Percentiles rank a stretch among this genome's conserved stretches.
Conservation (phyloP, 2,329 filamentous ascomycete species). For the Tympanopsis confertula region DNA sequence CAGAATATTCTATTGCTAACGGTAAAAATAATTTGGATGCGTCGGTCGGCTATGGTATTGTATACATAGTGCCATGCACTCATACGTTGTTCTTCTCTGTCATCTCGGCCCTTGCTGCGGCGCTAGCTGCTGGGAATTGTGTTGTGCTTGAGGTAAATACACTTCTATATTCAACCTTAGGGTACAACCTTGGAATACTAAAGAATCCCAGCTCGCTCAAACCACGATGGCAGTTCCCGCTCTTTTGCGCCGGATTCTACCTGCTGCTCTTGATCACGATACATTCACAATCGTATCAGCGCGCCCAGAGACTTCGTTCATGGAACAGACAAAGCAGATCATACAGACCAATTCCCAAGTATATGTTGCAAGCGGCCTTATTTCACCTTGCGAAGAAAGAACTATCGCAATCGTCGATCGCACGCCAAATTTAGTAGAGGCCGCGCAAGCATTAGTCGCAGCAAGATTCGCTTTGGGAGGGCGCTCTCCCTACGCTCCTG, state of each 20-base stretch:
- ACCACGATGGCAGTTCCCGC: slow-evolving; percentile 19
- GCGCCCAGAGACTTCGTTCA: slow-evolving; percentile 12
- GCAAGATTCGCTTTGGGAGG: slow-evolving; percentile 44
- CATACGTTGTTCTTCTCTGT: slow-evolving; percentile 36
- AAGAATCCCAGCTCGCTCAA: slow-evolving; percentile 20
- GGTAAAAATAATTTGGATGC: slow-evolving; percentile 21
- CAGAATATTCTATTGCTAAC: slow-evolving; percentile 27
- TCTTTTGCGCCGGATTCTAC: slow-evolving; percentile 23
- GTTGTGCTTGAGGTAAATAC: slow-evolving; percentile 30
- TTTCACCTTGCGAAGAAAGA: slow-evolving; percentile 17
- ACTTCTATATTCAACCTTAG: not conserved
- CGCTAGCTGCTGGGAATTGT: slow-evolving; percentile 37
- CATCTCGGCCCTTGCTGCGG: slow-evolving; percentile 28
- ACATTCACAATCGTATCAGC: slow-evolving; percentile 29
- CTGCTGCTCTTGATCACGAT: slow-evolving; percentile 29
- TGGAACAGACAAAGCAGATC: slow-evolving; percentile 5
- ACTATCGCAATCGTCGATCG: slow-evolving; percentile 48
- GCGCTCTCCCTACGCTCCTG: slow-evolving; percentile 46
- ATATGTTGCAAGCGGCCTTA: slow-evolving; percentile 22
- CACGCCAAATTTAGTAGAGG: slow-evolving; percentile 37
- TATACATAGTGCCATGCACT: slow-evolving; percentile 31
- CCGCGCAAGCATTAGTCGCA: slow-evolving; percentile 37
- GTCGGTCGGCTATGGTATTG: slow-evolving; percentile 23
- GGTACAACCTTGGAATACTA: slow-evolving; percentile 1
- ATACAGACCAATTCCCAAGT: slow-evolving; percentile 11